A percentile compares a stretch with the other conserved stretches of the same genome.
phyloP scores from a whole-genome alignment of 2,329 filamentous ascomycete species.

The Whalleya microplaca region DNA sequence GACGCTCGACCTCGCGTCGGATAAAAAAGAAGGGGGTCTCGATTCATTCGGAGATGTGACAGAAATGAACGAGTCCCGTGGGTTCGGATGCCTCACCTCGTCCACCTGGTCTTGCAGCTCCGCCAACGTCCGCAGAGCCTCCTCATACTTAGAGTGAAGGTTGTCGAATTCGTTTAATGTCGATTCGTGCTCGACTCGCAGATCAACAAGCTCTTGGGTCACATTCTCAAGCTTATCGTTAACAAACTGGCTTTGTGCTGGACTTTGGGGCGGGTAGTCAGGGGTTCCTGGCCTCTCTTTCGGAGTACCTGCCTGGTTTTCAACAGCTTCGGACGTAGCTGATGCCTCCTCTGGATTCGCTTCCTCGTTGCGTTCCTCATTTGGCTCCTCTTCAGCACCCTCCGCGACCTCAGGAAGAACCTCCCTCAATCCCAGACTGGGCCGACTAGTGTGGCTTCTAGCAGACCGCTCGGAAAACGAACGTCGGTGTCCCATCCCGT shows the following conservation, averaged over 20 bases:
- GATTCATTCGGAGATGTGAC: conserved; percentile 52
- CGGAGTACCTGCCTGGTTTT: conserved; percentile 4
- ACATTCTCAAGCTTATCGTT: conserved; percentile 91
- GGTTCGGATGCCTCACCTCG: conserved; percentile 69
- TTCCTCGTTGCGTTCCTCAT: conserved; percentile 32
- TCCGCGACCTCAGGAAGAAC: conserved; percentile 58
- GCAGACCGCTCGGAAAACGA: conserved; percentile 55
- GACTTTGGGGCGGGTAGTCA: conserved; percentile 63
- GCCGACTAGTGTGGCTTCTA: conserved; percentile 58
- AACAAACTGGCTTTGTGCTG: conserved; percentile 82
- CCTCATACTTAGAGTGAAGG: conserved; percentile 87
- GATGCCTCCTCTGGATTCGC: conserved; percentile 9
- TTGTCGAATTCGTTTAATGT: conserved; percentile 80
- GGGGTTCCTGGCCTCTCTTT: conserved; percentile 12
- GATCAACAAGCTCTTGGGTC: conserved; percentile 86
- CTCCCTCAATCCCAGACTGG: conserved; percentile 55
- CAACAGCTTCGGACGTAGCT: conserved; percentile 14
- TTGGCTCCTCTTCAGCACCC: conserved; percentile 38
- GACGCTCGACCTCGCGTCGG: conserved; percentile 71
- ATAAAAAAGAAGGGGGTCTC: conserved; percentile 83
- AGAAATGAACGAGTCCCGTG: conserved; percentile 61
- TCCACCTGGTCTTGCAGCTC: conserved; percentile 86
- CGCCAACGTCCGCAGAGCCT: conserved; percentile 78
- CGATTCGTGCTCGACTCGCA: conserved; percentile 87
- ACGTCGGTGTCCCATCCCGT: conserved; percentile 49